Percentiles rank a stretch among this genome's conserved stretches.
Conservation (phyloP, 2,329 filamentous ascomycete species). For the Exophiala oligosperma region DNA sequence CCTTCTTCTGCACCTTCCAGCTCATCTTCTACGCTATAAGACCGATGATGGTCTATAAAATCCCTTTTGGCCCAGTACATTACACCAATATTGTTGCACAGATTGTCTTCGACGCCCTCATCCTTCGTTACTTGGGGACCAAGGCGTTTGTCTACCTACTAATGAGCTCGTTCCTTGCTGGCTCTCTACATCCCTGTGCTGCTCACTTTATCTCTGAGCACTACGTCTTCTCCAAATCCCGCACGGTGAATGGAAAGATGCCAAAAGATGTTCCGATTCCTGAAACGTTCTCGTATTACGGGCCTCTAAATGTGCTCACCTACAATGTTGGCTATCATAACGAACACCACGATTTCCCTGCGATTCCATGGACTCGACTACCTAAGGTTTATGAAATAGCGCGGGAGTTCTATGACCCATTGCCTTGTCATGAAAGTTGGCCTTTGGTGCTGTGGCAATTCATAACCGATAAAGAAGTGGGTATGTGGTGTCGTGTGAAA, state of each 20-base stretch:
- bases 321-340: conserved; percentile 99
- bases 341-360: conserved; percentile 98
- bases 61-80: conserved; percentile 85
- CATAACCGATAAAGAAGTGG: conserved; percentile 84
- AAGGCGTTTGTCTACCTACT: conserved; percentile 79
- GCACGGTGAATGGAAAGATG: conserved; percentile 36
- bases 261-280: conserved; percentile 59
- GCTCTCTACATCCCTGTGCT: conserved; percentile 88
- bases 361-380: conserved; percentile 89
- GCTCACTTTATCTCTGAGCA: conserved; percentile 99
- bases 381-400: conserved; percentile 76
- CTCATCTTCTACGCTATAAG: conserved; percentile 98
- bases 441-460: conserved; percentile 93
- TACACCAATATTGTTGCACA: conserved; percentile 78
- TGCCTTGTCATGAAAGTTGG: conserved; percentile 90
- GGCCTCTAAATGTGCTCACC: conserved; percentile 83
- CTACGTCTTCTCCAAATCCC: conserved; percentile 66
- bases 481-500: conserved; percentile 91
- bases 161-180: conserved; percentile 87
- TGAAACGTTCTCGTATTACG: conserved; percentile 97
- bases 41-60: conserved; percentile 88
- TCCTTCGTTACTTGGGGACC: conserved; percentile 62
- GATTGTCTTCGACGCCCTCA: conserved; percentile 70
- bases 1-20: conserved; percentile 99
- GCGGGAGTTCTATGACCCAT: conserved; percentile 83